A percentile compares a stretch with the other conserved stretches of the same genome.
Conservation (phyloP, 768 basidiomycete genomes). For the Phaffia australis region DNA sequence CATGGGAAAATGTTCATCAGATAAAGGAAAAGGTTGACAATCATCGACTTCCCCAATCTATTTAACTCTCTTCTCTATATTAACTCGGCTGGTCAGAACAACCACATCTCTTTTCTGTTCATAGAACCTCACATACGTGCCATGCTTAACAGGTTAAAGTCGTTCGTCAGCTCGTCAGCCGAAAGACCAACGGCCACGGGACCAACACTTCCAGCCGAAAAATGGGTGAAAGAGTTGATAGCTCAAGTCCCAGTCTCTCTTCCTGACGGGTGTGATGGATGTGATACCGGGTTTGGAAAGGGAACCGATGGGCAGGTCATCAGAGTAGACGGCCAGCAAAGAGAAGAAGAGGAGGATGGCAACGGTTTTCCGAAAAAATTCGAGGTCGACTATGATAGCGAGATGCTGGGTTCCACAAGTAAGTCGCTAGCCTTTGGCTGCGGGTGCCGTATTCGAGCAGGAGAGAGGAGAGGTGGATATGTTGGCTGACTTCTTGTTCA, state of each 20-base stretch:
- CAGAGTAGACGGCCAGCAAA: too few species aligned
- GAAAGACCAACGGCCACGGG: background rate
- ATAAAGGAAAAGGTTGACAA: too few species aligned
- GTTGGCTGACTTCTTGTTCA: conserved; percentile 5
- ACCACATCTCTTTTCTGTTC: background rate
- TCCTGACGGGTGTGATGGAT: background rate
- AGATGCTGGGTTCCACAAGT: conserved; percentile 80
- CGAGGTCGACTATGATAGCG: conserved; percentile 63
- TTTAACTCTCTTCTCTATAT: too few species aligned
- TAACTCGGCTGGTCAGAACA: too few species aligned
- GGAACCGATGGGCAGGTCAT: background rate
- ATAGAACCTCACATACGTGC: background rate
- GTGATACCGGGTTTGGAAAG: background rate
- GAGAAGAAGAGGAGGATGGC: background rate
- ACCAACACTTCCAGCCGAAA: conserved; percentile 6
- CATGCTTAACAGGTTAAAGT: conserved; percentile 2
- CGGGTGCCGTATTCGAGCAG: background rate
- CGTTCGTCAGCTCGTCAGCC: background rate
- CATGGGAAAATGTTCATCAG: too few species aligned
- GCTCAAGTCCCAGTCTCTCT: conserved; percentile 1
- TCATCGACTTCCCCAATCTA: too few species aligned
- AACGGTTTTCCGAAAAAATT: conserved; percentile 56
- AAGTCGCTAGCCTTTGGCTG: conserved; percentile 20
- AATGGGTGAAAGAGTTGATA: conserved; percentile 5
- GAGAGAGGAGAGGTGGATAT: background rate